Evolutionary conservation across 1,284 basidiomycete genomes (phyloP), one percentile per base, ranked within the genome.

Genomic region (Cutaneotrichosporon sp.): DNA sequence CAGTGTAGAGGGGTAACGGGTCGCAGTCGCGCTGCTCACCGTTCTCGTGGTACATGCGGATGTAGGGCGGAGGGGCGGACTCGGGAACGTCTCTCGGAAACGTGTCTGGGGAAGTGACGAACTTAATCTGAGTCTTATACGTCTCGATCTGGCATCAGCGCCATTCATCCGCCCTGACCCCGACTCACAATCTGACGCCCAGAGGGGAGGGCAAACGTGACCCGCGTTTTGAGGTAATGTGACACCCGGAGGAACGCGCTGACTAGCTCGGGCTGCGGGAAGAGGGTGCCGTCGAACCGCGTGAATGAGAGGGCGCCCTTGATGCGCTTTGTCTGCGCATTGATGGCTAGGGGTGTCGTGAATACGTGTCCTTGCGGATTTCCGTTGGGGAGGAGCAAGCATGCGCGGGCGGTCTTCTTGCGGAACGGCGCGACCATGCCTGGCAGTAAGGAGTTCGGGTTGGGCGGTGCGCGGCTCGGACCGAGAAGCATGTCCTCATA

Each of bases 21-120:
- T 73, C 73, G 45, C 71, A 68, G 45, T 68, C 64, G 26, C 67
- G 57, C 20, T 55, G 29, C 29, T 67, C 65, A 14, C 74, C 72
- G 44, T 73, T 73, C 61, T 73, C 72, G 46, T 69, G 64, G 59
- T 66, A 75, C 14, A 74, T 57, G 50, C 70, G 66, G 31, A 65
- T 59, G 52, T 74, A 75, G 4, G 72, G 61, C 3, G 74, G 72
- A 0, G 74, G 64, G 7, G 26, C 33, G 17, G 38, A 16, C 3
- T 29, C 25, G 12, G 0, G n/a, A 12, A 31, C 19, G 22, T n/a
- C n/a, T n/a, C 9, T 17, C 11, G 59, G 64, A 22, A 53, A 33
- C 1, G 67, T 64, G 10, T 46, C 22, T 4, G 60, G 63, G 7
- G 53, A 51, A 2, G 72, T 70, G 0, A 64, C 71, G 51, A 71